Conservation (phyloP, 129 eudicot genomes). For the Solidago caesia region DNA sequence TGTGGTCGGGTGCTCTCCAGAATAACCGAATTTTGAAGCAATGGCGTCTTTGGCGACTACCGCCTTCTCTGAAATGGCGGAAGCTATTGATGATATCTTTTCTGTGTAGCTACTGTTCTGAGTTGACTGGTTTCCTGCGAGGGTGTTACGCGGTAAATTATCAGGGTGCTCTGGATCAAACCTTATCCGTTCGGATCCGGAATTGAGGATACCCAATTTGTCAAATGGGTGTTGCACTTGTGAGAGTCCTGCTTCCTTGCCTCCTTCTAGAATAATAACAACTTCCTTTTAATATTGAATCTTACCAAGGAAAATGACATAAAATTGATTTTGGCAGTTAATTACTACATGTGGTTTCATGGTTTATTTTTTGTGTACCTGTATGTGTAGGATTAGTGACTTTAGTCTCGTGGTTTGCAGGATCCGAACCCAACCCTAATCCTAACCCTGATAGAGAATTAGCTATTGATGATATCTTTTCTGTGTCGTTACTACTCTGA, state of each 20-base stretch:
- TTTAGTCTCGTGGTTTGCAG: constrained; percentile 51
- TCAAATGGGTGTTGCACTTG: too few species aligned
- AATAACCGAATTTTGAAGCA: constrained; percentile 49
- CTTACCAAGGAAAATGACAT: too few species aligned
- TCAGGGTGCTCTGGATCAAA: too few species aligned
- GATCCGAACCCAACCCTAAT: neutral
- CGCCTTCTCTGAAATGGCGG: constrained; percentile 51
- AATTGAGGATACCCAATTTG: too few species aligned
- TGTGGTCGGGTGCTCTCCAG: constrained; percentile 1
- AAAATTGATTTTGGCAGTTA: too few species aligned
- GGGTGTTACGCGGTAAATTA: too few species aligned
- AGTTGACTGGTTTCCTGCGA: too few species aligned
- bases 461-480: too few species aligned
- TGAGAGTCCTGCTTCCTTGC: constrained; percentile 33
- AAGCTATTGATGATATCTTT: constrained; percentile 49
- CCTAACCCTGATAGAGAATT: too few species aligned
- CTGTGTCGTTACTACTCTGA: too few species aligned
- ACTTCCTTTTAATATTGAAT: neutral
- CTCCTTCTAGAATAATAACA: constrained; percentile 27
- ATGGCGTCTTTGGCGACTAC: constrained; percentile 43
- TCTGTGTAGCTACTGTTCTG: neutral
- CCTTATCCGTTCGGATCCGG: too few species aligned
- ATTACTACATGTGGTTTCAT: too few species aligned
- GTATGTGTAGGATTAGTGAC: constrained; percentile 45
- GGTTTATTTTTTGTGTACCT: constrained; percentile 17